These are phyloP conservation scores for Neurospora sp. DNA, from an alignment of 495 filamentous ascomycete genomes.

Conservation along the genomic window DNA sequence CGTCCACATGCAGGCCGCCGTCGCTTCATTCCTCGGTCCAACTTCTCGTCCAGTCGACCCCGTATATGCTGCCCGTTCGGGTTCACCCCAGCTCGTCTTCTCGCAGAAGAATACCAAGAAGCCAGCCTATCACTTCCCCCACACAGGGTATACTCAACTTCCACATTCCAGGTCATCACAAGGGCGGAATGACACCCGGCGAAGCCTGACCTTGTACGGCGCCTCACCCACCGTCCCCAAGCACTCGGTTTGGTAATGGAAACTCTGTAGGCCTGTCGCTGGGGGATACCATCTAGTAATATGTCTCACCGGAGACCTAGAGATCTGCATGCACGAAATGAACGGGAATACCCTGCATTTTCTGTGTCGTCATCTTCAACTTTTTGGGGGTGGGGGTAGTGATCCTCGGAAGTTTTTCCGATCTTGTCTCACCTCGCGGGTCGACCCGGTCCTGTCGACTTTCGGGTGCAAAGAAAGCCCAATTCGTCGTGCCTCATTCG, in stretches of 20 bases:
- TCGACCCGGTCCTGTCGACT: neutral
- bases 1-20: neutral
- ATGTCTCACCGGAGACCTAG: neutral
- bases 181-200: neutral
- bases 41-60: neutral
- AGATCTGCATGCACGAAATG: neutral
- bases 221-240: neutral
- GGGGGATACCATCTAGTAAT: neutral
- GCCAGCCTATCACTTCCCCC: neutral
- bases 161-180: neutral
- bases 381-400: neutral
- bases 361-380: neutral
- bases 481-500: neutral
- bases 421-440: neutral
- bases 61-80: neutral
- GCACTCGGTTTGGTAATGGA: neutral
- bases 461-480: neutral
- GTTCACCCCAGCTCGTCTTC: neutral
- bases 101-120: neutral
- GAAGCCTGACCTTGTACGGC: neutral
- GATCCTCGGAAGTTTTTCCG: neutral
- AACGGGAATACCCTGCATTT: neutral
- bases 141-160: neutral
- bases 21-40: neutral
- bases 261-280: neutral